Percentiles rank a stretch among this genome's conserved stretches.
phyloP scores from a whole-genome alignment of 139 green algal species.

The Desmodesmus armatus region DNA sequence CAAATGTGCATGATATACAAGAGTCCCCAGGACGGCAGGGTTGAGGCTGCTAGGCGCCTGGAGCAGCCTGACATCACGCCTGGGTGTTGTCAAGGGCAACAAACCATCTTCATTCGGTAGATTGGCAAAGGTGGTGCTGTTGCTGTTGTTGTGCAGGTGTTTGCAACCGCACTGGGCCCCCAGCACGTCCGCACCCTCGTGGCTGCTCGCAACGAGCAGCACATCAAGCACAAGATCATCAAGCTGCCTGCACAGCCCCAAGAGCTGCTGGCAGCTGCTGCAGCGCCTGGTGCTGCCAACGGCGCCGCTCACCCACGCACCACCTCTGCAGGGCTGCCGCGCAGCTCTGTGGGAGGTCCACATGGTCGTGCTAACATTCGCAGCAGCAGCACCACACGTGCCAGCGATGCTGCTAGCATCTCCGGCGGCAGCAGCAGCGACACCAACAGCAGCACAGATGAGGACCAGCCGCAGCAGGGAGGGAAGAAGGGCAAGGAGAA shows the following conservation, averaged over 20 bases:
- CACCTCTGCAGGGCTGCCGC: no score
- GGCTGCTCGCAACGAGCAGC: slow-evolving; percentile 52
- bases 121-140: no score
- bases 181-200: slow-evolving; percentile 52
- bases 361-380: no score
- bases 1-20: neutral
- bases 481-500: neutral
- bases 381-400: no score
- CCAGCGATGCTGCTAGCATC: neutral
- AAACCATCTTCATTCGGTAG: no score
- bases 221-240: slow-evolving; percentile 52
- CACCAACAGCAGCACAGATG: slow-evolving; percentile 9
- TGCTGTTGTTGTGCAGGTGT: slow-evolving; percentile 35
- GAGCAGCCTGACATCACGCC: neutral
- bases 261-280: slow-evolving; percentile 5
- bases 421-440: neutral
- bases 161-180: slow-evolving; percentile 47
- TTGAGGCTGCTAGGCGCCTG: neutral
- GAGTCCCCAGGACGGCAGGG: no score
- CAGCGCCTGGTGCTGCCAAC: neutral
- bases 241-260: slow-evolving; percentile 42
- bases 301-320: no score
- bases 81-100: no score
- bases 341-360: no score
- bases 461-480: neutral